These are phyloP conservation scores for Albatrellus ellisii DNA, from an alignment of 768 basidiomycete genomes.

Conservation along the genomic window DNA sequence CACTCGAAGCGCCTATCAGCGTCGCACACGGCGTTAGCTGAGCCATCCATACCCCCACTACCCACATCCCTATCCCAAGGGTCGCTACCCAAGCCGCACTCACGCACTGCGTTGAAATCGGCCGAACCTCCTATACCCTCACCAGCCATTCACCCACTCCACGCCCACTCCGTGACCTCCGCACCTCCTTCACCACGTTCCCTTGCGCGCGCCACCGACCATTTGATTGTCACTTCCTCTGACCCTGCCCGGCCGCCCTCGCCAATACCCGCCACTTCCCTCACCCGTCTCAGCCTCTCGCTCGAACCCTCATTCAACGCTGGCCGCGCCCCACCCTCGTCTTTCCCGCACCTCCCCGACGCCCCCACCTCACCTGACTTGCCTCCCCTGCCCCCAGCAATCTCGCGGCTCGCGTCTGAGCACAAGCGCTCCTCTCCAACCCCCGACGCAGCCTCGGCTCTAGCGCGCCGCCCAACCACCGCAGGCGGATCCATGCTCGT, in stretches of 20 bases:
- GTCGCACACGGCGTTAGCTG: not conserved
- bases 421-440: slow-evolving; percentile 17
- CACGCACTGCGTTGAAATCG: too few relatives aligned
- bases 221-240: too few relatives aligned
- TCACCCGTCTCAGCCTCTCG: not conserved
- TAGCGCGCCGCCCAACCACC: not conserved
- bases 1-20: slow-evolving; percentile 6
- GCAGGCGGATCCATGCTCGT: not conserved
- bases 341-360: not conserved
- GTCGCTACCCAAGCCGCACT: too few relatives aligned
- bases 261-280: too few relatives aligned
- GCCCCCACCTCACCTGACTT: not conserved
- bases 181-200: too few relatives aligned
- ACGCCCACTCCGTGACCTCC: too few relatives aligned
- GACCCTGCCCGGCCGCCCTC: too few relatives aligned
- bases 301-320: not conserved
- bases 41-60: not conserved
- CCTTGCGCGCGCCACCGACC: too few relatives aligned
- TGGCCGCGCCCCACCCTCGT: not conserved
- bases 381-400: too few relatives aligned
- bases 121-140: too few relatives aligned
- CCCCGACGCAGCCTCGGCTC: slow-evolving; percentile 1
- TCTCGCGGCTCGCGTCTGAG: slow-evolving; percentile 3
- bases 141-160: too few relatives aligned
- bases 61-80: not conserved